These are phyloP conservation scores for Sarocladium brachiariae DNA, from an alignment of 2,329 filamentous ascomycete species.

Conservation along the genomic window DNA sequence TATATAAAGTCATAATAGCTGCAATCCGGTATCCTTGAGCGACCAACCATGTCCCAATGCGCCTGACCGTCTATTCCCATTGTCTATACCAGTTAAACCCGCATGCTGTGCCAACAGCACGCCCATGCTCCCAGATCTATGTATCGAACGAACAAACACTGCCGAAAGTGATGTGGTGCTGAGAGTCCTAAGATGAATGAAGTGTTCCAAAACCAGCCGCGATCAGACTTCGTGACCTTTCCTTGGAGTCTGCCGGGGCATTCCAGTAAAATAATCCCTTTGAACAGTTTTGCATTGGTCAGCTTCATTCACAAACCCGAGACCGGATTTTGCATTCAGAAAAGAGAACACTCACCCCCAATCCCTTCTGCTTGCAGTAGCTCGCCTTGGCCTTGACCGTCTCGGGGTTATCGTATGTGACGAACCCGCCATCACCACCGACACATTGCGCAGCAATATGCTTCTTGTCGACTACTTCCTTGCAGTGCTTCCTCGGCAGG, in stretches of 20 bases:
- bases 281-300: conserved; percentile 18
- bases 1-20: too few species aligned
- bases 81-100: too few species aligned
- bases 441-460: conserved; percentile 65
- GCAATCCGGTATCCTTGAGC: too few species aligned
- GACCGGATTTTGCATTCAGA: conserved; percentile 7
- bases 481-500: conserved; percentile 54
- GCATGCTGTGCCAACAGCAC: not conserved
- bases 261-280: conserved; percentile 81
- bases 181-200: conserved; percentile 34
- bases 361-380: conserved; percentile 62
- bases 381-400: conserved; percentile 70
- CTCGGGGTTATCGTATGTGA: conserved; percentile 72
- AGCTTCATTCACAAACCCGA: not conserved
- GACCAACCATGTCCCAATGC: too few species aligned
- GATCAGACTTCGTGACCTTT: conserved; percentile 50
- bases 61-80: too few species aligned
- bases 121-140: too few species aligned
- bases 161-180: too few species aligned
- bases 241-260: conserved; percentile 61
- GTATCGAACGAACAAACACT: too few species aligned
- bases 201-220: conserved; percentile 52
- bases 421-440: conserved; percentile 68
- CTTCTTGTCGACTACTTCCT: conserved; percentile 61
- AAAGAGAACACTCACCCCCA: conserved; percentile 46